Evolutionary conservation across 768 basidiomycete genomes (phyloP).

Genomic region (Amanita exitialis): DNA sequence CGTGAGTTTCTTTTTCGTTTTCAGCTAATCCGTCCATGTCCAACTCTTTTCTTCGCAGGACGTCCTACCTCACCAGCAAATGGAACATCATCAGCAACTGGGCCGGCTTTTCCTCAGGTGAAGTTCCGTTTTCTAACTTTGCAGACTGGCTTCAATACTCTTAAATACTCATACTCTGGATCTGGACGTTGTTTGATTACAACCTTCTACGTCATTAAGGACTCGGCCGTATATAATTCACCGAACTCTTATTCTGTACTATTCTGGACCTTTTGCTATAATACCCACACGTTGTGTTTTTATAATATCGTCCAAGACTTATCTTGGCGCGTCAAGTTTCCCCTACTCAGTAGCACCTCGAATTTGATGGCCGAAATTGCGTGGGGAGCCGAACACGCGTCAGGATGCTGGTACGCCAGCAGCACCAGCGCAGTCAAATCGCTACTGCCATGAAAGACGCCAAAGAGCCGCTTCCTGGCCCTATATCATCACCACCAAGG

Average conservation of each 20-base stretch:
- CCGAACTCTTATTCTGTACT: too few relatives aligned
- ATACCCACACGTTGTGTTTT: too few relatives aligned
- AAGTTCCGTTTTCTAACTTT: constrained; percentile 6
- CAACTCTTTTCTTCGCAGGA: background rate
- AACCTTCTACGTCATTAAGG: background rate
- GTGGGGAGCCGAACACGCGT: background rate
- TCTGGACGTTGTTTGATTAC: background rate
- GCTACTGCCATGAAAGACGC: background rate
- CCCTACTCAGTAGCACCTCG: too few relatives aligned
- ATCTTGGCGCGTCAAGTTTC: too few relatives aligned
- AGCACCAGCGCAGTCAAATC: background rate
- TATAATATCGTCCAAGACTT: too few relatives aligned
- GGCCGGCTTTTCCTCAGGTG: constrained; percentile 5
- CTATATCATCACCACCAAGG: background rate
- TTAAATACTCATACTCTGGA: background rate
- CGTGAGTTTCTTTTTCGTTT: constrained; percentile 3
- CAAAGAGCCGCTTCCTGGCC: background rate
- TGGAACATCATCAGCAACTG: constrained; percentile 5
- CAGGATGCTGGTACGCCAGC: too few relatives aligned
- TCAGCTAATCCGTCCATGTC: background rate
- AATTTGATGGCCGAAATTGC: background rate
- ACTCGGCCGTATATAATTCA: background rate
- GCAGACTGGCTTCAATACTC: constrained; percentile 7
- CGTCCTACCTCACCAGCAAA: constrained; percentile 5
- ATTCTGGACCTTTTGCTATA: background rate